phyloP scores from a whole-genome alignment of 495 filamentous ascomycete genomes.

The Aspergillus sclerotiicarbonarius region DNA sequence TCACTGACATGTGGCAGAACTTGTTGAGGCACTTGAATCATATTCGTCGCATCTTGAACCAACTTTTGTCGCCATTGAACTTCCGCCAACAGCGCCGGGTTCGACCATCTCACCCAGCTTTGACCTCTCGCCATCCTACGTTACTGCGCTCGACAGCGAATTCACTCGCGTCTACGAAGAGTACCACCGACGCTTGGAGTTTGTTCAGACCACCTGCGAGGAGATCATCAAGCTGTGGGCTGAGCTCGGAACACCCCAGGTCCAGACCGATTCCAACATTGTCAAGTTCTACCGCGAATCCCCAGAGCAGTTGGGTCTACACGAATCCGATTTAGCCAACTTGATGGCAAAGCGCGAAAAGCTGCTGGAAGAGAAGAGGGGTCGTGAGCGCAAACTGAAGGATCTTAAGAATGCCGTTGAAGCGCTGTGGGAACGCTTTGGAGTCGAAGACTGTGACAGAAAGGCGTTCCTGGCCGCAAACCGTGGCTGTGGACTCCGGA shows the following conservation, averaged over 20 bases:
- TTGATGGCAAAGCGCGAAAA: conserved; percentile 75
- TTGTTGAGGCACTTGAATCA: conserved; percentile 88
- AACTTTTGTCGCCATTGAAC: conserved; percentile 72
- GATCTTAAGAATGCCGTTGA: conserved; percentile 74
- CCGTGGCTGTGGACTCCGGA: conserved; percentile 76
- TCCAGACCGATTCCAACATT: conserved; percentile 83
- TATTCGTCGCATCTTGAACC: conserved; percentile 92
- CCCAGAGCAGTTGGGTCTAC: conserved; percentile 89
- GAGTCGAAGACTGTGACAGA: conserved; percentile 74
- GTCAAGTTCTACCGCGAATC: conserved; percentile 84
- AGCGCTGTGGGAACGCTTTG: conserved; percentile 83
- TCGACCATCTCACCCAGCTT: conserved; percentile 75
- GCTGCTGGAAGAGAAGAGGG: conserved; percentile 88
- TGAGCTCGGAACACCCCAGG: conserved; percentile 87
- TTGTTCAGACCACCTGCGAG: conserved; percentile 71
- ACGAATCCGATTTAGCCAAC: conserved; percentile 74
- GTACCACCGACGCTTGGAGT: conserved; percentile 74
- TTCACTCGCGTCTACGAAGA: conserved; percentile 94
- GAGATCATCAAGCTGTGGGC: conserved; percentile 94
- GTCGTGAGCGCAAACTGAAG: conserved; percentile 75
- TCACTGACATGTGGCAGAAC: conserved; percentile 57
- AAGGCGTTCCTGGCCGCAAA: conserved; percentile 74
- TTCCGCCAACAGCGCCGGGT: conserved; percentile 77
- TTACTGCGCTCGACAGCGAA: conserved; percentile 81
- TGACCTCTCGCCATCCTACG: conserved; percentile 85